These are phyloP conservation scores for Metschnikowia reukaufii DNA, from an alignment of 805 yeast genomes.

Conservation along the genomic window DNA sequence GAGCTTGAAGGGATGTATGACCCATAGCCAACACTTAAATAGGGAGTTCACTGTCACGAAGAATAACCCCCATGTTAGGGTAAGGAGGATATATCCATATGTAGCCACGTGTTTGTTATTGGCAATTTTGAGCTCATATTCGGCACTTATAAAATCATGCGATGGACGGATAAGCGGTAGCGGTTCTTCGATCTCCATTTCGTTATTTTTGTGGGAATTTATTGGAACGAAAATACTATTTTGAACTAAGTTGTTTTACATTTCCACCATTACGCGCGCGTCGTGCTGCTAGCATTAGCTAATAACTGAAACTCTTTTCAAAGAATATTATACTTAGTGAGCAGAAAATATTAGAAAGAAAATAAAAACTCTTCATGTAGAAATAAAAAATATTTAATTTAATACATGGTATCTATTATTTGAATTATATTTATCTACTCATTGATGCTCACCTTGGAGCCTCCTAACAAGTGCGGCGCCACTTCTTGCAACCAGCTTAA, in stretches of 20 bases:
- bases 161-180: constrained; percentile 18
- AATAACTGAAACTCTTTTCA: too few relatives aligned
- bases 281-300: too few relatives aligned
- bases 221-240: too few relatives aligned
- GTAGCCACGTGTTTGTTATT: constrained; percentile 10
- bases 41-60: constrained; percentile 34
- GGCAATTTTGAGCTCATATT: constrained; percentile 3
- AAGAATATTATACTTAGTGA: too few relatives aligned
- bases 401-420: background rate
- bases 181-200: constrained; percentile 16
- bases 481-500: constrained; percentile 83
- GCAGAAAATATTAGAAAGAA: too few relatives aligned
- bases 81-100: constrained; percentile 33
- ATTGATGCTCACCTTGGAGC: constrained; percentile 32
- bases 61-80: constrained; percentile 34
- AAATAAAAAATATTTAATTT: background rate
- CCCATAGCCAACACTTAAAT: constrained; percentile 36
- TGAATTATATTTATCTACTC: constrained; percentile 11
- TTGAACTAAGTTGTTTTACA: too few relatives aligned
- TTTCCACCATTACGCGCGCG: too few relatives aligned
- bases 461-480: constrained; percentile 63
- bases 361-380: too few relatives aligned
- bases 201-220: background rate
- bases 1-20: constrained; percentile 29
- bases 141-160: constrained; percentile 6